A percentile compares a stretch with the other conserved stretches of the same genome.
Evolutionary conservation across 2,329 filamentous ascomycete species (phyloP).

Genomic region (Beauveria varroae): DNA sequence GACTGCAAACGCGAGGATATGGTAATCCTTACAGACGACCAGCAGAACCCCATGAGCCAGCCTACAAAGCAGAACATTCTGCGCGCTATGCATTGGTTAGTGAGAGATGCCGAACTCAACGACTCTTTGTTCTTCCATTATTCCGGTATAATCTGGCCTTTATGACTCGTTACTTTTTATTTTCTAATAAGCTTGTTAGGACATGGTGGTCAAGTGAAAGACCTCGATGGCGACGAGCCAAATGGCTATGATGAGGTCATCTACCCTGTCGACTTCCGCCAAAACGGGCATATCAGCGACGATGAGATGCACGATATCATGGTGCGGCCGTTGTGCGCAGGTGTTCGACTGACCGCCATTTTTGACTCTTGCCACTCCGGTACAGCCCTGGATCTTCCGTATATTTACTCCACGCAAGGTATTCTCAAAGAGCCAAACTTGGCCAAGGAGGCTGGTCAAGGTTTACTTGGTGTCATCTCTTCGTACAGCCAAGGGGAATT

Average conservation of each 20-base stretch:
- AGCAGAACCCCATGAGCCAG: slow-evolving; percentile 95
- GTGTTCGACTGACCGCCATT: slow-evolving; percentile 54
- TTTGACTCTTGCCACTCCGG: slow-evolving; percentile 62
- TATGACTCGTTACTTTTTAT: background rate
- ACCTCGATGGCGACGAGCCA: slow-evolving; percentile 71
- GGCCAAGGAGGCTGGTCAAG: slow-evolving; percentile 59
- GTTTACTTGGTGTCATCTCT: slow-evolving; percentile 51
- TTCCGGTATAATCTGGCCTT: slow-evolving; percentile 53
- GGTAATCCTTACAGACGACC: slow-evolving; percentile 93
- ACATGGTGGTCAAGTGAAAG: slow-evolving; percentile 72
- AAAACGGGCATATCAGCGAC: slow-evolving; percentile 73
- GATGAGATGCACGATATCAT: slow-evolving; percentile 77
- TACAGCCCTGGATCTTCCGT: slow-evolving; percentile 58
- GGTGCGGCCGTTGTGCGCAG: slow-evolving; percentile 47
- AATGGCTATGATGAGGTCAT: slow-evolving; percentile 80
- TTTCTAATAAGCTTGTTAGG: slow-evolving; percentile 35
- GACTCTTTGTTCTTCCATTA: slow-evolving; percentile 98
- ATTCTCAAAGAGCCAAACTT: slow-evolving; percentile 62
- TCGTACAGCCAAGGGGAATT: slow-evolving; percentile 65
- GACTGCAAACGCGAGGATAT: slow-evolving; percentile 93
- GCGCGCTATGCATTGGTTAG: slow-evolving; percentile 94
- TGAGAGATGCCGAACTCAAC: slow-evolving; percentile 86
- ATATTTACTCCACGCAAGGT: slow-evolving; percentile 62
- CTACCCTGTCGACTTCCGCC: slow-evolving; percentile 76
- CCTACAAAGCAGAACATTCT: slow-evolving; percentile 94